Evolutionary conservation across 306 rosid genomes (phyloP), one percentile per base, ranked within the genome.

Genomic region (Sesbania bispinosa): DNA sequence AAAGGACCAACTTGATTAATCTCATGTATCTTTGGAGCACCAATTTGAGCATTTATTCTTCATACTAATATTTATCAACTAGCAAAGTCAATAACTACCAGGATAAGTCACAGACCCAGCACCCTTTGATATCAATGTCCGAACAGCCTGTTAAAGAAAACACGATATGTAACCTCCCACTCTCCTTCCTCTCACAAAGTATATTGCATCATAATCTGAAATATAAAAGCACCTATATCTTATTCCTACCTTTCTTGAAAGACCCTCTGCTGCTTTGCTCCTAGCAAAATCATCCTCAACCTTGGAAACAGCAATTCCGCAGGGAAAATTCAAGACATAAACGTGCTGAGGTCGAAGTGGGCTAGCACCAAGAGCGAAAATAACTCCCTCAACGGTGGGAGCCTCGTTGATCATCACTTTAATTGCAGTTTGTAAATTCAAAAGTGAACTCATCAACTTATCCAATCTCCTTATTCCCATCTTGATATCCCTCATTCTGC

Each of bases 231-330:
- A n/a, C n/a, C n/a, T n/a, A n/a, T n/a, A n/a, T n/a, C n/a, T n/a
- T n/a, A n/a, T n/a, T n/a, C n/a, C n/a, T n/a, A 91, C 96, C 96
- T 89, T 90, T 83, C 81, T 90, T 15, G 91, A 87, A 85, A 94
- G 89, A 75, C 51, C 83, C 14, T 89, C 91, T 0, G 92, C 95
- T 20, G 79, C 83, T 82, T 82, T 90, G 79, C 77, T 92, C 71
- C 90, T 83, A 23, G 57, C 53, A 59, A 94, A 94, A 76, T 87
- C 86, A 66, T 62, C 77, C 11, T 60, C 71, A 6, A 10, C 83
- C 13, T 50, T 21, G 50, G 80, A 36, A 54, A 38, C 58, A 69
- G 30, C 68, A 27, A 42, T 60, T 59, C 73, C 82, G 43, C 62
- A 57, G 3, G 82, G 75, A 73, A 89, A 90, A 78, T 82, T 71